Conservation (phyloP, 129 eudicot species). For the Mikania micrantha region DNA sequence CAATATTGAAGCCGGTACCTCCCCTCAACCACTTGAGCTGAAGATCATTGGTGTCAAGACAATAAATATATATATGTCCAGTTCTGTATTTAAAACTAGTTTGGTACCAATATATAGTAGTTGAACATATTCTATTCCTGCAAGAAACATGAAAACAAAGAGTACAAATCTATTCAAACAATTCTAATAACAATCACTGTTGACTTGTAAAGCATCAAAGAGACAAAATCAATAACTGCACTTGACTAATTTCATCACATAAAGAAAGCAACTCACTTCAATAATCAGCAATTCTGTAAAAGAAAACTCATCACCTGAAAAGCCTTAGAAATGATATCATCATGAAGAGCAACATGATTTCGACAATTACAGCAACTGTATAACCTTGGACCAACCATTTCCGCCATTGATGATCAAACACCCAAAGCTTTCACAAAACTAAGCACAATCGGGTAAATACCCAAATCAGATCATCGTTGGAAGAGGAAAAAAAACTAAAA, state of each 20-base stretch:
- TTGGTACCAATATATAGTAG: background rate
- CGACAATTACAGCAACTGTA: constrained; percentile 75
- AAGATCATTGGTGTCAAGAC: no score
- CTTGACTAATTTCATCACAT: background rate
- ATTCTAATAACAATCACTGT: background rate
- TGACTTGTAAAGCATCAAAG: constrained; percentile 11
- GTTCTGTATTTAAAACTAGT: no score
- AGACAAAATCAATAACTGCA: background rate
- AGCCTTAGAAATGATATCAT: constrained; percentile 67
- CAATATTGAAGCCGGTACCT: no score
- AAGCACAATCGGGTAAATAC: constrained; percentile 2
- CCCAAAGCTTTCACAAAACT: background rate
- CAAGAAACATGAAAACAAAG: background rate
- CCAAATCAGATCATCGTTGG: constrained; percentile 23
- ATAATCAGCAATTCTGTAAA: background rate
- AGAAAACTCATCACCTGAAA: constrained; percentile 43
- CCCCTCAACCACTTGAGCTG: no score
- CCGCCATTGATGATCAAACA: constrained; percentile 52
- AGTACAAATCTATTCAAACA: background rate
- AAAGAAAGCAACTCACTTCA: background rate
- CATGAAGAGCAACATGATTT: constrained; percentile 76
- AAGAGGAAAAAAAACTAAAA: background rate
- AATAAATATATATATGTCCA: no score
- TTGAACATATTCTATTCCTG: background rate
- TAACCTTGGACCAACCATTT: constrained; percentile 65